A percentile compares a stretch with the other conserved stretches of the same genome.
These are phyloP conservation scores for Stemphylium vesicarium DNA, from an alignment of 2,329 filamentous ascomycete genomes.

Conservation along the genomic window DNA sequence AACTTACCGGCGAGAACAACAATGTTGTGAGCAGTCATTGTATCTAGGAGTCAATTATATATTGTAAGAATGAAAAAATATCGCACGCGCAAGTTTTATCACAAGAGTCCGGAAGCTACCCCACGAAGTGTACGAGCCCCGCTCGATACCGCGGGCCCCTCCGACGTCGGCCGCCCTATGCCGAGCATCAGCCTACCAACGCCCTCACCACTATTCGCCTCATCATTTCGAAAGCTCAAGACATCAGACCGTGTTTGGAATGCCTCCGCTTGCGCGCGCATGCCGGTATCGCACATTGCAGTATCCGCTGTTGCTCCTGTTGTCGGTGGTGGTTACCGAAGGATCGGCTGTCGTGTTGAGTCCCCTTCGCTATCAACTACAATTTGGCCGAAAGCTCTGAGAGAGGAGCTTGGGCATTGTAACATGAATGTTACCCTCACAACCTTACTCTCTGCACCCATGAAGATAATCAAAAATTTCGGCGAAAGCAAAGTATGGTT, in stretches of 20 bases:
- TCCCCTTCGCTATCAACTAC: no score
- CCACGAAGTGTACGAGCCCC: constrained; percentile 8
- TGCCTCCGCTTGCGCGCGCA: background rate
- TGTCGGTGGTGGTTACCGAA: background rate
- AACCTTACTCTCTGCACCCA: no score
- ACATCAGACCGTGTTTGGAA: background rate
- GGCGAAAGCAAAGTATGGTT: no score
- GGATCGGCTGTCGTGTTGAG: background rate
- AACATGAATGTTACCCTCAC: no score
- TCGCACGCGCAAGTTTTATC: constrained; percentile 3
- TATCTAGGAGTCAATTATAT: background rate
- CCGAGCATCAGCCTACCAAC: constrained; percentile 3
- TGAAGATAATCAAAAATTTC: no score
- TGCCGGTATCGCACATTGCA: background rate
- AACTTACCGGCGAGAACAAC: constrained; percentile 50
- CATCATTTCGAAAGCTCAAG: background rate
- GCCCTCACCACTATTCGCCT: background rate
- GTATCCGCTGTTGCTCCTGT: background rate
- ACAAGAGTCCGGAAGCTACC: constrained; percentile 12
- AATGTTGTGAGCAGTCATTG: constrained; percentile 52
- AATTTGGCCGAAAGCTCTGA: no score
- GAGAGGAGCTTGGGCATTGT: no score
- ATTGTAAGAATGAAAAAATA: background rate
- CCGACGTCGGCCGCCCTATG: constrained; percentile 10
- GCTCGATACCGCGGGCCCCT: constrained; percentile 8